These are phyloP conservation scores for Penicillium sp. DNA, from an alignment of 2,329 filamentous ascomycete genomes.

Conservation along the genomic window DNA sequence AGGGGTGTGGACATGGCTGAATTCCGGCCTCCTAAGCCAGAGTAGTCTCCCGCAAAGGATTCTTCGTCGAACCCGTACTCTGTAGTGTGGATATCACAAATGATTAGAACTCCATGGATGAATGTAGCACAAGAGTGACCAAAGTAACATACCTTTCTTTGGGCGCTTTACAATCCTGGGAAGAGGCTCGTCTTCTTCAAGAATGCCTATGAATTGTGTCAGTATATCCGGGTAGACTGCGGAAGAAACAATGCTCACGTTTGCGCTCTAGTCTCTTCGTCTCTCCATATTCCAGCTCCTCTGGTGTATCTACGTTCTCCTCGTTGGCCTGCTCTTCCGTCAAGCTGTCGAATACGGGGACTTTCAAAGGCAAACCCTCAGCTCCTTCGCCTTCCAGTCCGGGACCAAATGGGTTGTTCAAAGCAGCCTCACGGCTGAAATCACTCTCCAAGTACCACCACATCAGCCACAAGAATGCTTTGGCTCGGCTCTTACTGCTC, in stretches of 20 bases:
- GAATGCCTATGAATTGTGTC: constrained; percentile 36
- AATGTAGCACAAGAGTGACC: constrained; percentile 1
- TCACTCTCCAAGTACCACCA: constrained; percentile 99
- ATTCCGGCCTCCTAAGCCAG: constrained; percentile 28
- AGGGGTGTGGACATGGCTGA: constrained; percentile 40
- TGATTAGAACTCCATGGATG: constrained; percentile 3
- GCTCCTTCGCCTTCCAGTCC: constrained; percentile 45
- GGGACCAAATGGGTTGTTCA: constrained; percentile 84
- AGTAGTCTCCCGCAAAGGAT: constrained; percentile 31
- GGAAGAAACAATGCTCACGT: constrained; percentile 29
- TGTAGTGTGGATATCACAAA: constrained; percentile 5
- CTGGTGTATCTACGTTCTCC: constrained; percentile 51
- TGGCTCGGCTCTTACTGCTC: constrained; percentile 78
- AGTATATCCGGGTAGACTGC: constrained; percentile 3
- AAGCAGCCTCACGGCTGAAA: constrained; percentile 82
- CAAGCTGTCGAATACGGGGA: constrained; percentile 48
- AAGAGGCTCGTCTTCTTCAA: constrained; percentile 50
- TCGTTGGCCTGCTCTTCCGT: constrained; percentile 51
- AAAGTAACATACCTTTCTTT: constrained; percentile 39
- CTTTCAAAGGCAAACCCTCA: constrained; percentile 47
- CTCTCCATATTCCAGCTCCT: constrained; percentile 51
- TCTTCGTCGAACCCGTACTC: constrained; percentile 38
- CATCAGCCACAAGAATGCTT: constrained; percentile 94
- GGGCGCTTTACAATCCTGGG: constrained; percentile 46
- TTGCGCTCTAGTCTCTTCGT: constrained; percentile 50